Percentiles rank a stretch among this genome's conserved stretches.
These are phyloP conservation scores for Mallotus japonicus DNA, from an alignment of 441 rosid genomes.

Conservation along the genomic window DNA sequence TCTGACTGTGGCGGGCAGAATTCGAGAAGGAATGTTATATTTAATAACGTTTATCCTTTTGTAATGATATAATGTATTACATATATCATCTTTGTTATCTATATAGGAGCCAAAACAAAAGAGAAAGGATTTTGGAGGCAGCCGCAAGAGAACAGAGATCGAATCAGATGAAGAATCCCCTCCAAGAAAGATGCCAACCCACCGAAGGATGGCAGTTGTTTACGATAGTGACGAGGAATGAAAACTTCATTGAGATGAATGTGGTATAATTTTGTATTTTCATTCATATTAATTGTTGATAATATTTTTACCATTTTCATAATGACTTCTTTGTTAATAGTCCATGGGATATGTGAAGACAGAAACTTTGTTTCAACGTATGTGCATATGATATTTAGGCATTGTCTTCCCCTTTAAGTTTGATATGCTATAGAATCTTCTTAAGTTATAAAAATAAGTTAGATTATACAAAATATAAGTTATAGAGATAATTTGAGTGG, in stretches of 20 bases:
- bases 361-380: neutral
- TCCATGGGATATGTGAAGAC: neutral
- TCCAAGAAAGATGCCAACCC: conserved; percentile 58
- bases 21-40: too few relatives aligned
- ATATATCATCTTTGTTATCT: neutral
- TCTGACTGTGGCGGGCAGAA: neutral
- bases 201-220: conserved; percentile 69
- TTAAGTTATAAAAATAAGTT: neutral
- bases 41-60: too few relatives aligned
- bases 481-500: too few relatives aligned
- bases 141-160: conserved; percentile 55
- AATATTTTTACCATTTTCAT: neutral
- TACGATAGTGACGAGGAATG: conserved; percentile 76
- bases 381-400: neutral
- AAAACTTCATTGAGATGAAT: conserved; percentile 16
- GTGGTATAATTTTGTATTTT: neutral
- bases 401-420: neutral
- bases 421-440: neutral
- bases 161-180: conserved; percentile 80
- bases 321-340: neutral
- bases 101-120: conserved; percentile 50
- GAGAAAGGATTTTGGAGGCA: conserved; percentile 41
- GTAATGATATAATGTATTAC: neutral
- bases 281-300: neutral
- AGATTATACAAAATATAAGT: too few relatives aligned